Evolutionary conservation across 345 rosid species (phyloP), one percentile per base, ranked within the genome.

Genomic region (Geranium brycei): DNA sequence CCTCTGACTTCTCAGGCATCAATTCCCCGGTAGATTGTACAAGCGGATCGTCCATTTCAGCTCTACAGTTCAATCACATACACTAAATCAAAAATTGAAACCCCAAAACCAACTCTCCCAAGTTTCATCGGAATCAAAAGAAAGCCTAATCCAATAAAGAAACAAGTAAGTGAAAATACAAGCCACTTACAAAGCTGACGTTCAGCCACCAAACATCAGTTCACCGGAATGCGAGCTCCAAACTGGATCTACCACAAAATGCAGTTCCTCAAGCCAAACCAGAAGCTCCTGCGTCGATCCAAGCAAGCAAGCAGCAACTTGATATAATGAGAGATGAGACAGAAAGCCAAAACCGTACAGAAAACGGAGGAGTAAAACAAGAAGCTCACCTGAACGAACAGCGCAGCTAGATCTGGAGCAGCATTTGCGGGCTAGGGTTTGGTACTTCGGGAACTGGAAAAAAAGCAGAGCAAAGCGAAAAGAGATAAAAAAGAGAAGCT

Each of bases 31-130:
- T 74, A 7, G 75, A 62, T 41, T 79, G 77, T 59, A 66, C 71
- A 58, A 71, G 71, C 8, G 78, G 69, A 57, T 78, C 88, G 77
- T 89, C 96, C 96, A 92, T 89, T 63, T 58, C 57, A 6, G 61
- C 53, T 61, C 19, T 55, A 72, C 73, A 71, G 71, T 13, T 55
- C 71, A 38, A 35, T 67, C 17, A 59, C 30, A 63, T 61, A 61
- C 41, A 66, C 62, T 66, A 61, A 61, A 68, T 51, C 10, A 35
- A 17, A 19, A 63, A 65, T 67, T 16, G 16, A 66, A 5, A 72
- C 57, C 47, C 67, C 47, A 56, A 72, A 68, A 51, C 7, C 17
- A 32, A 31, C 57, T 8, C 11, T 47, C 15, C 53, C 14, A 11
- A 47, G 53, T 47, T 47, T 10, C 53, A 47, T 47, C 53, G 53